Base-by-base conservation (phyloP, 129 eudicot species). In the Sambucus nigra region DNA sequence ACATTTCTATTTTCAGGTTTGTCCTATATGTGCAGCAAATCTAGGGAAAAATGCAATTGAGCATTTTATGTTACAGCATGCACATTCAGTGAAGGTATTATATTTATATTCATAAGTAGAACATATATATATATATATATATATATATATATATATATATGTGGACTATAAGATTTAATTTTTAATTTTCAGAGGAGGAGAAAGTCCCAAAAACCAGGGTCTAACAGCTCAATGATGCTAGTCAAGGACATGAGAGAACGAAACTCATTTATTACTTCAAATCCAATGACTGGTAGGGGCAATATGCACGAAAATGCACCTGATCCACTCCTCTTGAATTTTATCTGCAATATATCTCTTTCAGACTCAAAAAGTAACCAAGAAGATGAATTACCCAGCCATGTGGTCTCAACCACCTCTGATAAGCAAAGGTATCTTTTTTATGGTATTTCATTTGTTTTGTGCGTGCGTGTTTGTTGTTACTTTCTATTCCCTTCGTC, bases 11-110 rank as follows among this genome's bases (percentile, higher is more conserved):
- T n/a, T 82, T 45, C 73, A 89, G 97, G 97, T 89, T 21, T 89
- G 97, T 62, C 95, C 97, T 31, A 69, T 84, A 49, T 81, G 95
- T 68, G 97, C 97, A 19, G 87, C 86, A 47, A 84, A 78, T 71
- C 60, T 88, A 53, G 97, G 97, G 23, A 84, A 73, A 64, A 95
- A 88, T 59, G 76, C 94, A 49, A 58, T 66, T 6, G 80, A 68
- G 2, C 97, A 84, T 71, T 88, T 88, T 63, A 65, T 68, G 49
- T 48, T 79, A 8, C 87, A 84, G 41, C 95, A 88, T 78, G 77
- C 82, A 8, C 86, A 78, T 68, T 88, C 87, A 19, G 73, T 84
- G 14, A 84, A 84, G 93, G 97, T 88, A 65, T 27, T 10, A 7
- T 50, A 46, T 51, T 38, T 57, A 39, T 49, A 21, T 50, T 60